These are phyloP conservation scores for Dendrothele bispora DNA, from an alignment of 768 basidiomycete species.

Conservation along the genomic window DNA sequence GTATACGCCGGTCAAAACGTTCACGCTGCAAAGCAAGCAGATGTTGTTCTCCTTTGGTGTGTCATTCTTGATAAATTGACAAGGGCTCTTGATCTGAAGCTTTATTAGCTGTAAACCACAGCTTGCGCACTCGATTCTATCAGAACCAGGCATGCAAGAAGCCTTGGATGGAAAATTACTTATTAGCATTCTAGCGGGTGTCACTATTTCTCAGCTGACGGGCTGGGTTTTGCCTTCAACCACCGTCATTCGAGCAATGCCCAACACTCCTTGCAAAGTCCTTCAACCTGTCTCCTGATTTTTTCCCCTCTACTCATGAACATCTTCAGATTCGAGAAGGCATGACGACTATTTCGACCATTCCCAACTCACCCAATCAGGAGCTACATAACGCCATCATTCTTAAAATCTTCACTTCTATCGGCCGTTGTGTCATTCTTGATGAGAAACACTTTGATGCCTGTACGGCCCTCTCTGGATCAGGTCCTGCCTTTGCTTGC, in stretches of 20 bases:
- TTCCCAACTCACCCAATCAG: slow-evolving; percentile 51
- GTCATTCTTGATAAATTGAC: slow-evolving; percentile 17
- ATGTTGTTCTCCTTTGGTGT: slow-evolving; percentile 90
- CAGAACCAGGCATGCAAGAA: slow-evolving; percentile 72
- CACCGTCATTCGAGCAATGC: slow-evolving; percentile 93
- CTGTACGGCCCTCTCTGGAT: slow-evolving; percentile 93
- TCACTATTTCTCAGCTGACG: slow-evolving; percentile 80
- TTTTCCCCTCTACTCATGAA: not conserved
- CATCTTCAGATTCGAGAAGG: slow-evolving; percentile 90
- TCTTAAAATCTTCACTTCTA: slow-evolving; percentile 93
- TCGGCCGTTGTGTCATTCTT: slow-evolving; percentile 92
- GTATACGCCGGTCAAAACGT: slow-evolving; percentile 72
- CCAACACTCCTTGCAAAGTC: slow-evolving; percentile 96
- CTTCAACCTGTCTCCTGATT: slow-evolving; percentile 16
- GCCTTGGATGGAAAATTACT: slow-evolving; percentile 89
- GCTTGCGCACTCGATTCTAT: slow-evolving; percentile 72
- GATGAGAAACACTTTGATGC: slow-evolving; percentile 98
- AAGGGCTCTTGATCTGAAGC: not conserved
- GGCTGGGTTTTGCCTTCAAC: slow-evolving; percentile 76
- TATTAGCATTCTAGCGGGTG: slow-evolving; percentile 97
- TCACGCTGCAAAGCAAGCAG: slow-evolving; percentile 64
- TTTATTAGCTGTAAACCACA: slow-evolving; percentile 88
- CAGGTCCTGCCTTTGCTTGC: slow-evolving; percentile 96
- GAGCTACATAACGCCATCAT: slow-evolving; percentile 72
- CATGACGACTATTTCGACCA: slow-evolving; percentile 90